phyloP scores from a whole-genome alignment of 176 grass and related monocot species.

The Chloris gayana region DNA sequence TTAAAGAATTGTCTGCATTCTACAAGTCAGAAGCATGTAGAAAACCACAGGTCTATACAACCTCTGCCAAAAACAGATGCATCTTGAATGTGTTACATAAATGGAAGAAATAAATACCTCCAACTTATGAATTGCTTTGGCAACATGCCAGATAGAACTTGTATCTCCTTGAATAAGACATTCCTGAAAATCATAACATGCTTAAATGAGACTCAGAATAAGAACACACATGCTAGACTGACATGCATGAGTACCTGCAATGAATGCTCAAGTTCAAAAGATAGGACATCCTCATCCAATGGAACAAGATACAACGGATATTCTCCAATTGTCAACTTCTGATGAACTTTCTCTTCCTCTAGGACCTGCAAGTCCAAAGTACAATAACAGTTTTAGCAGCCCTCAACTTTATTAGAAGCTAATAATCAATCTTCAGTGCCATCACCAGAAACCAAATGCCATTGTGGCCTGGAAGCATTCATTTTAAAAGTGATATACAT shows the following conservation, averaged over 20 bases:
- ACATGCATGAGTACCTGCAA: constrained; percentile 63
- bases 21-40: background rate
- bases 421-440: background rate
- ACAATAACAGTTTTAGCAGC: constrained; percentile 30
- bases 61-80: constrained; percentile 4
- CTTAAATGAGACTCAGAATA: constrained; percentile 28
- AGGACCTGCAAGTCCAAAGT: constrained; percentile 60
- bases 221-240: constrained; percentile 3
- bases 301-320: constrained; percentile 87
- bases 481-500: background rate
- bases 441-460: constrained; percentile 12
- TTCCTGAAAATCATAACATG: constrained; percentile 56
- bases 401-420: background rate
- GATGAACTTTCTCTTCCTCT: constrained; percentile 94
- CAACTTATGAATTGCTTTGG: constrained; percentile 94
- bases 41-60: background rate
- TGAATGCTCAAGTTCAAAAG: constrained; percentile 86
- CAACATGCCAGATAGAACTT: constrained; percentile 97
- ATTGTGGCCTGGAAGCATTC: background rate
- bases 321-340: constrained; percentile 76
- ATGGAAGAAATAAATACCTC: constrained; percentile 59
- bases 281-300: constrained; percentile 92
- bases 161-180: constrained; percentile 86
- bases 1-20: constrained; percentile 19
- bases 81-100: constrained; percentile 11